Base-by-base conservation (phyloP, 2,329 filamentous ascomycete species). In the Basipetospora chlamydospora region DNA sequence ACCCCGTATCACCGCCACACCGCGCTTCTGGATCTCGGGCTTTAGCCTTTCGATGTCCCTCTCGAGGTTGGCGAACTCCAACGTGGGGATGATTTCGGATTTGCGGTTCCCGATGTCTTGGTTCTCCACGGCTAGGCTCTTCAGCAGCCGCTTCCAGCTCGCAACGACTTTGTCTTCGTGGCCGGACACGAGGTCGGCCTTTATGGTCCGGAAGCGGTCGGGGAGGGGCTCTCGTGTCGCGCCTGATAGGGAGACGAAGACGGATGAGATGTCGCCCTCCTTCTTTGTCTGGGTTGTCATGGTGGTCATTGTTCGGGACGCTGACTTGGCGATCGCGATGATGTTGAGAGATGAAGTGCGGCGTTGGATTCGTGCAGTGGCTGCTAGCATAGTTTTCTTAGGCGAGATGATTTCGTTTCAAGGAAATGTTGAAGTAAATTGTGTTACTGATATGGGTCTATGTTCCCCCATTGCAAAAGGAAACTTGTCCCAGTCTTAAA, bases 1-100 rank as follows among this genome's bases (percentile, higher is more conserved):
- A 10, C 73, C 73, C 29, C 70, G 64, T 16, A 86, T 62, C 2
- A 86, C 72, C 1, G 70, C 69, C 1, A 65, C 69, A 7, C 78
- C 79, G 2, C 76, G 63, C 44, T 74, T 72, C 41, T 59, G 56
- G 22, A 82, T 66, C 42, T 76, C 73, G 2, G 57, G 59, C 26
- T 53, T 54, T 7, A 60, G 34, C 0, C 35, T 41, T 6, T 42
- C 37, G 3, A 65, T 44, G 3, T 61, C 61, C 0, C 48, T 49
- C 1, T 64, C 54, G 1, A 73, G 49, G 6, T 61, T 48, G 0
- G 49, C 43, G 40, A 65, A 77, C 2, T 66, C 55, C 4, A 77
- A 48, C 32, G 63, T 58, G 1, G 73, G 73, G 16, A 77, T 60
- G 3, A 73, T 59, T 2, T 49, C 49, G 0, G 68, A 59, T 0